Evolutionary conservation across 148 eudicot genomes (phyloP).

Genomic region (Heliosperma pusillum): DNA sequence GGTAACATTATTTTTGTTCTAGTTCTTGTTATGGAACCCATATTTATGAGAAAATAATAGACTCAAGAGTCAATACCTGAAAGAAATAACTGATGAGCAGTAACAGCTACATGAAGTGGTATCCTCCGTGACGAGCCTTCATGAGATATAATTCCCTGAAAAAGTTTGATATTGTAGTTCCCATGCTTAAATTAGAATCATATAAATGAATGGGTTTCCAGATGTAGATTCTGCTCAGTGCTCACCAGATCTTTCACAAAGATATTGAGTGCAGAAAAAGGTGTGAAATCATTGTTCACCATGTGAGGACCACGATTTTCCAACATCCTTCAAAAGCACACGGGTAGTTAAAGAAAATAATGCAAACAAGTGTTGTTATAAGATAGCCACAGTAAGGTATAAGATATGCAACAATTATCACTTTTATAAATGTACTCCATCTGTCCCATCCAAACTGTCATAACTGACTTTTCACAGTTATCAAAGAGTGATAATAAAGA

Average conservation of each 20-base stretch:
- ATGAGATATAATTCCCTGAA: constrained; percentile 89
- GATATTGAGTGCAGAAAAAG: constrained; percentile 93
- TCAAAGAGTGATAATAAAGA: background rate
- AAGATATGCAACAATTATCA: background rate
- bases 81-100: constrained; percentile 86
- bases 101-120: constrained; percentile 83
- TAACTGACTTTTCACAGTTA: background rate
- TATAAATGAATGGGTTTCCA: background rate
- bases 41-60: background rate
- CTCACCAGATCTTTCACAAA: constrained; percentile 99
- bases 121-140: constrained; percentile 76
- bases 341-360: background rate
- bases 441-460: background rate
- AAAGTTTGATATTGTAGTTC: constrained; percentile 17
- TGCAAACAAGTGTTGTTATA: background rate
- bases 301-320: constrained; percentile 98
- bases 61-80: constrained; percentile 49
- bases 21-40: background rate
- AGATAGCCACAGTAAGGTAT: background rate
- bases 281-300: constrained; percentile 92
- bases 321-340: constrained; percentile 75
- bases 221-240: constrained; percentile 30
- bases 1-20: background rate
- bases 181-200: background rate
- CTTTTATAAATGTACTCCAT: background rate